Conservation (phyloP, 1,139 yeast species). For the Yamadazyma sp. region DNA sequence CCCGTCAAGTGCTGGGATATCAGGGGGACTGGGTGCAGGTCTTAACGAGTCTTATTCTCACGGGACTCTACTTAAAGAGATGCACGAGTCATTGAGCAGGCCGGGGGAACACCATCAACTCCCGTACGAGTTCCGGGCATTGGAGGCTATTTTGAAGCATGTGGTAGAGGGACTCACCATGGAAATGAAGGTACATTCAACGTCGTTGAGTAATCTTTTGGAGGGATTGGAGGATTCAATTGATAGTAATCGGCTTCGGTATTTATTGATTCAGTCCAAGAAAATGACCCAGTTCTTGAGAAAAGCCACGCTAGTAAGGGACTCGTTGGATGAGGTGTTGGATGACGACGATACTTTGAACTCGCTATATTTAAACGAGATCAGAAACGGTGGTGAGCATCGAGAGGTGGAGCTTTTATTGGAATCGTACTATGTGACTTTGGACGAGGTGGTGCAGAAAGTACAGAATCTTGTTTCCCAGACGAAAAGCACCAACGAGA, state of each 20-base stretch:
- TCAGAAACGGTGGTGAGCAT: conserved; percentile 35
- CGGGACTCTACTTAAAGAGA: conserved; percentile 32
- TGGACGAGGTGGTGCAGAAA: conserved; percentile 49
- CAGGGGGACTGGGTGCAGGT: conserved; percentile 20
- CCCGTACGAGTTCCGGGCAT: conserved; percentile 46
- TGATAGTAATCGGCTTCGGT: conserved; percentile 39
- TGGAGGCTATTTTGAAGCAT: conserved; percentile 43
- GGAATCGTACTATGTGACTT: conserved; percentile 44
- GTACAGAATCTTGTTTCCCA: conserved; percentile 41
- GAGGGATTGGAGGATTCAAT: conserved; percentile 40
- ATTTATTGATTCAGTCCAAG: conserved; percentile 43
- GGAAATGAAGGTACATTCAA: conserved; percentile 45
- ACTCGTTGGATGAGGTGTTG: conserved; percentile 38
- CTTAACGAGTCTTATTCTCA: conserved; percentile 39
- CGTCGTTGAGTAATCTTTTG: conserved; percentile 38
- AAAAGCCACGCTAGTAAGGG: conserved; percentile 40
- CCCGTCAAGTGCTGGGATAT: conserved; percentile 8
- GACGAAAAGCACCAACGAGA: conserved; percentile 47
- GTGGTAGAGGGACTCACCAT: conserved; percentile 39
- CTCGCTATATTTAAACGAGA: conserved; percentile 37
- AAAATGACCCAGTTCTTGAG: conserved; percentile 47
- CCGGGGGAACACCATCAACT: conserved; percentile 24
- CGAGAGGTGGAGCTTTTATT: conserved; percentile 44
- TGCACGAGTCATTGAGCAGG: conserved; percentile 27
- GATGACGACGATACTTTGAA: conserved; percentile 45